Base-by-base conservation (phyloP, 345 rosid species). In the Barbarea vulgaris region DNA sequence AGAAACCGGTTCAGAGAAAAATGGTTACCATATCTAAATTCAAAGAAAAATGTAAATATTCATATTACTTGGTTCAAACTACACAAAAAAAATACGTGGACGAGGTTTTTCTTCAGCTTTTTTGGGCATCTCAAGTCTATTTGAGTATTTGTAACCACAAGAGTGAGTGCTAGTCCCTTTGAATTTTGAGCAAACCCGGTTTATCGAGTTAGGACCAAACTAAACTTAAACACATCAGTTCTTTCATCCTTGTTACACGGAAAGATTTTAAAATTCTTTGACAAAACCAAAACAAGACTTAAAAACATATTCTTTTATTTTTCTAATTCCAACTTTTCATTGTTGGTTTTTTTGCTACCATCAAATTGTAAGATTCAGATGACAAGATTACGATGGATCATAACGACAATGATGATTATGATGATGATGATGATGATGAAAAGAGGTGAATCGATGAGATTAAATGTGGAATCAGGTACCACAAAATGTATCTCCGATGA, bases 401-500 rank as follows among this genome's bases (percentile, higher is more conserved):
- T 83, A 52, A 47, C 27, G 0, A 39, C n/a, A 25, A 36, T 24
- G 25, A 15, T 19, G 19, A 69, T 34, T 55, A 6, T 80, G 28
- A 28, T 83, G 72, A 64, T 75, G 25, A 6, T 80, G 28, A 28
- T 83, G 72, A 64, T 75, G 25, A 73, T 52, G 34, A 54, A 17
- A 17, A 36, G 58, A 31, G 87, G 77, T 33, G 77, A 84, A 58
- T 73, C 95, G 17, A 80, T 88, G 86, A 85, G 91, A 69, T 70
- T 93, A 47, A 88, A 93, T 67, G 50, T 91, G 68, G 64, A 74
- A 41, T 89, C 97, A 47, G 94, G 90, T 9, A 27, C 9, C 9
- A 81, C 84, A 3, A 89, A 88, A 70, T 93, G 98, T 87, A 84
- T 93, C 76, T 79, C 93, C 4, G 98, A 93, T 76, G 97, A 93